Evolutionary conservation across 2,329 filamentous ascomycete genomes (phyloP), one percentile per base, ranked within the genome.

Genomic region (Aureobasidium leucospermi): DNA sequence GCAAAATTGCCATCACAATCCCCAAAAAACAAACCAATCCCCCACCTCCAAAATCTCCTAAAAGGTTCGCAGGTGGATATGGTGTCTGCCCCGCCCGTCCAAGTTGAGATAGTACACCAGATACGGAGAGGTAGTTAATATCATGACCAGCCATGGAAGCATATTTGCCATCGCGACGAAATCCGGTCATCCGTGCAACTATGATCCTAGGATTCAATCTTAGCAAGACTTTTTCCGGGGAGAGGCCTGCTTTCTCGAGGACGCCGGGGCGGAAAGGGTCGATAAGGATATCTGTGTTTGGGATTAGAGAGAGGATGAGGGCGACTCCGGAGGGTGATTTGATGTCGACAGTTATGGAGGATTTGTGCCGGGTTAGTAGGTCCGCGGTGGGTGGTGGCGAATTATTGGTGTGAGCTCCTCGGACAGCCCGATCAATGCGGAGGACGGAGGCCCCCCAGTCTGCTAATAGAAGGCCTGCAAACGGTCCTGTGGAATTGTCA

Each of bases 81-180:
- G 93, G 93, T 64, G 83, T 85, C 68, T 86, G 82, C 15, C 79
- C 81, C 31, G 77, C 76, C 0, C 88, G 79, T 0, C 93, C 93
- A 3, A 97, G 81, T 74, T 96, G 78, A 0, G 81, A 81, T 31
- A 97, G 75, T 1, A 88, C 86, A 0, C 93, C 93, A 0, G 87
- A 88, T 0, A 96, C 89, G 51, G 92, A 90, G 43, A 97, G 86
- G 74, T 97, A 97, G 70, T 97, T 96, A 72, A 96, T 96, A 71
- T 96, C 92, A 70, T 96, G 92, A 6, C 92, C 92, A 0, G 92
- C 91, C 92, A 96, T 96, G 67, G 81, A 76, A 49, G 82, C 83
- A 74, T 96, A 97, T 67, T 85, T 86, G 0, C 92, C 93, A 74
- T 95, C 90, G 41, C 92, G 81, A 11, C 93, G 81, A 73, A 96